Evolutionary conservation across 2,329 filamentous ascomycete species (phyloP).

Genomic region (Xylaria sp.): DNA sequence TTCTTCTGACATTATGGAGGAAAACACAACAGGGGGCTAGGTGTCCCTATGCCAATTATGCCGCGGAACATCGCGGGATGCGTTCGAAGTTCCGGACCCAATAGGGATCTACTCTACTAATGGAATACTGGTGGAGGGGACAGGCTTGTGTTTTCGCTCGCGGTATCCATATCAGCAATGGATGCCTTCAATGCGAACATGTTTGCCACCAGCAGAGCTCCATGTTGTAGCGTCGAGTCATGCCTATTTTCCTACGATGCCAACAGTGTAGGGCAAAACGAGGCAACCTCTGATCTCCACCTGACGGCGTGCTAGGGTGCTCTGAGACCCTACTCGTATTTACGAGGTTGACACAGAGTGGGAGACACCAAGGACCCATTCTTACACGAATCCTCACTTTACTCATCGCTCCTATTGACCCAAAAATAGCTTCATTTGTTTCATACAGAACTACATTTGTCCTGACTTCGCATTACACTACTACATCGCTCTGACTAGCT

Average conservation of each 20-base stretch:
- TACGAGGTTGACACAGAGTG: slow-evolving; percentile 28
- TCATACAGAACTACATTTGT: slow-evolving; percentile 25
- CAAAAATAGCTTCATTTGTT: slow-evolving; percentile 7
- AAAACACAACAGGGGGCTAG: slow-evolving; percentile 47
- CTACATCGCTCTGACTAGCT: slow-evolving; percentile 32
- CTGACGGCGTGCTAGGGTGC: slow-evolving; percentile 19
- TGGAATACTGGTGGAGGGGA: slow-evolving; percentile 41
- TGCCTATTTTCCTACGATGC: slow-evolving; percentile 32
- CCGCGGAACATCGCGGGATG: slow-evolving; percentile 22
- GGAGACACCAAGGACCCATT: too few species aligned
- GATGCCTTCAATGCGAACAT: slow-evolving; percentile 48
- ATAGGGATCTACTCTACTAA: slow-evolving; percentile 36
- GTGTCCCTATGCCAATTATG: slow-evolving; percentile 16
- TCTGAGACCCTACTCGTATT: slow-evolving; percentile 24
- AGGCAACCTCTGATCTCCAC: slow-evolving; percentile 31
- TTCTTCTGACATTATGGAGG: slow-evolving; percentile 45
- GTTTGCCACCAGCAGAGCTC: slow-evolving; percentile 47
- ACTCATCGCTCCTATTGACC: neutral
- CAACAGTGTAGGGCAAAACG: slow-evolving; percentile 32
- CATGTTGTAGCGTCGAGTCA: slow-evolving; percentile 41
- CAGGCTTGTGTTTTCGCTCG: slow-evolving; percentile 43
- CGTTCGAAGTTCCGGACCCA: slow-evolving; percentile 7
- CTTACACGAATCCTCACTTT: too few species aligned
- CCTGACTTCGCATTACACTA: slow-evolving; percentile 26
- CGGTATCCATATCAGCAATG: slow-evolving; percentile 45